Conservation (phyloP, 306 rosid genomes). For the Vicia sativa region DNA sequence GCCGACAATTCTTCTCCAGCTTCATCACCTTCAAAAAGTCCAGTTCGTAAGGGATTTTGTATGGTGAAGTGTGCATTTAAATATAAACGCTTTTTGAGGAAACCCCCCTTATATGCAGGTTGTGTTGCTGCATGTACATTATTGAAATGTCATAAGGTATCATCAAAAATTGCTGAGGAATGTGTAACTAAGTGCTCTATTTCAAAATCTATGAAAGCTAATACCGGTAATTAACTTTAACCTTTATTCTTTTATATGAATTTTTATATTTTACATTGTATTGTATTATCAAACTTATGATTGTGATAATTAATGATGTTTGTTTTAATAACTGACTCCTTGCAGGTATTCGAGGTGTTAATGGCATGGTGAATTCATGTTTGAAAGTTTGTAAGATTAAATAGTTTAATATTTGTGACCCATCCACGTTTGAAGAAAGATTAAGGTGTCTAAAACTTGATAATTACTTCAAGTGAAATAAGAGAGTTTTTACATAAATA, state of each 20-base stretch:
- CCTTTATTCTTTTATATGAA: neutral
- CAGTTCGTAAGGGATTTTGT: neutral
- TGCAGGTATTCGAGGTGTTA: neutral
- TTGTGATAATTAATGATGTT: neutral
- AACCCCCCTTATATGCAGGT: neutral
- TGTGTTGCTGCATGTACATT: neutral
- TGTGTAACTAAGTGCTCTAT: neutral
- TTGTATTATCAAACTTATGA: neutral
- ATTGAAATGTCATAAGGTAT: neutral
- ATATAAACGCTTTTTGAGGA: neutral
- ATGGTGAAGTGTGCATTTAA: neutral
- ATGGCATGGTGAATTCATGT: neutral
- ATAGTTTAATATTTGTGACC: neutral
- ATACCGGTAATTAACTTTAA: neutral
- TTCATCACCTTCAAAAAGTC: neutral
- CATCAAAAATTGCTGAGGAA: neutral
- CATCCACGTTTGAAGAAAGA: too few species aligned
- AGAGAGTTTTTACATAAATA: too few species aligned
- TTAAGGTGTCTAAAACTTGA: too few species aligned
- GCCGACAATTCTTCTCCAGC: neutral
- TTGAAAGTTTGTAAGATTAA: neutral
- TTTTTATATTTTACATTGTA: neutral
- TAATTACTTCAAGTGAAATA: too few species aligned
- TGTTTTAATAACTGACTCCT: neutral
- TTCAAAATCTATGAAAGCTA: neutral